Evolutionary conservation across 805 yeast species (phyloP), one percentile per base, ranked within the genome.

Genomic region (Candida golubevii): DNA sequence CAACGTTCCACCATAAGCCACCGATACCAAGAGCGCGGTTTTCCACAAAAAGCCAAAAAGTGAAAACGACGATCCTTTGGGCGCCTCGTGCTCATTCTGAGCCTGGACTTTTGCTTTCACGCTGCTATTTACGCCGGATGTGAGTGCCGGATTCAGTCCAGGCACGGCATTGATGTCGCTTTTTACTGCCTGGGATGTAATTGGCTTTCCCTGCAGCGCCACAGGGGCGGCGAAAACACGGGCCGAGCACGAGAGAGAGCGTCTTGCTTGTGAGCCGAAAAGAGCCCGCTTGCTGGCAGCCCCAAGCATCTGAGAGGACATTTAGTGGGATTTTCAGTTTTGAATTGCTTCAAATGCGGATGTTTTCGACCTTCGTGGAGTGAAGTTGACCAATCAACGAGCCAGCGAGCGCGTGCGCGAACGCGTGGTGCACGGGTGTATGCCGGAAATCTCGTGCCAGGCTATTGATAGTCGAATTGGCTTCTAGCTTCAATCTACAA

Each of bases 1-100:
- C 48, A 70, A 56, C 11, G 72, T 62, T 18, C 68, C 67, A 2
- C 74, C 76, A 45, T 70, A 70, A 7, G 53, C 56, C 13, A 62
- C 57, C 8, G 67, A 47, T 7, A 63, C 60, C 26, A 58, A 41
- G 8, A 65, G 44, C 10, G 62, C 49, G 11, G 67, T 53, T 39
- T 60, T 63, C 51, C 69, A 53, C 37, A 70, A 46, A 35, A 67
- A 59, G 4, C 63, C 59, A 27, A 60, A 44, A 30, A 68, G 49
- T 7, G 72, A 61, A 44, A 60, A 62, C 42, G 53, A 51, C 62
- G 66, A 66, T 48, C 58, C 56, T 29, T 45, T 47, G 29, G 44
- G 49, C 26, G 41, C 49, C 32, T 46, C 48, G 15, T 43, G 39
- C 36, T 44, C 53, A 18, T 49, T 50, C 35, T 47, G 49, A 14